A percentile compares a stretch with the other conserved stretches of the same genome.
phyloP scores from a whole-genome alignment of 192 early-diverging fungal species.

The Backusella psychrophila region DNA sequence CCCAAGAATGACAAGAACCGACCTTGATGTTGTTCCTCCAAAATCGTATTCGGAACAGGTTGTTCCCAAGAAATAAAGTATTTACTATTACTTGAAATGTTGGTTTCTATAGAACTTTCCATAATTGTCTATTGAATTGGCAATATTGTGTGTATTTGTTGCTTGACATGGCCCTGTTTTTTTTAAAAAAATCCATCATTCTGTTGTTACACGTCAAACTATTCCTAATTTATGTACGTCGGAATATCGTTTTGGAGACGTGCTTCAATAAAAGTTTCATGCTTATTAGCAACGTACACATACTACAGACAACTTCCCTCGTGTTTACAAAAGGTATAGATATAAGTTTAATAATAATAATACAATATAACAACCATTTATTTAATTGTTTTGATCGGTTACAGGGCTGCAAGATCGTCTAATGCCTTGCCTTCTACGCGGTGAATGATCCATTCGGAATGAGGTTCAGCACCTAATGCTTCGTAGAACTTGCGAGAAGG shows the following conservation, averaged over 20 bases:
- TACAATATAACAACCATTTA: background rate
- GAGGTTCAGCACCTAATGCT: slow-evolving; percentile 60
- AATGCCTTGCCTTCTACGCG: slow-evolving; percentile 61
- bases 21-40: background rate
- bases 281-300: background rate
- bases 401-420: slow-evolving; percentile 48
- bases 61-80: background rate
- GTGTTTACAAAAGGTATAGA: background rate
- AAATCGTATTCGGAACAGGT: background rate
- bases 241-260: background rate
- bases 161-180: too few species aligned
- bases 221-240: background rate
- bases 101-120: background rate
- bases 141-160: too few species aligned
- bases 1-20: background rate
- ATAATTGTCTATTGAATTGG: too few species aligned
- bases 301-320: too few species aligned
- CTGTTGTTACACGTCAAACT: background rate
- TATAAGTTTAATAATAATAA: background rate
- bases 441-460: slow-evolving; percentile 78
- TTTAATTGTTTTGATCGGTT: background rate
- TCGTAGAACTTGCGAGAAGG: slow-evolving; percentile 78
- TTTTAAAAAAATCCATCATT: background rate
- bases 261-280: background rate
- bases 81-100: too few species aligned